A percentile compares a stretch with the other conserved stretches of the same genome.
phyloP scores from a whole-genome alignment of 768 basidiomycete genomes.

The Mycena polygramma region DNA sequence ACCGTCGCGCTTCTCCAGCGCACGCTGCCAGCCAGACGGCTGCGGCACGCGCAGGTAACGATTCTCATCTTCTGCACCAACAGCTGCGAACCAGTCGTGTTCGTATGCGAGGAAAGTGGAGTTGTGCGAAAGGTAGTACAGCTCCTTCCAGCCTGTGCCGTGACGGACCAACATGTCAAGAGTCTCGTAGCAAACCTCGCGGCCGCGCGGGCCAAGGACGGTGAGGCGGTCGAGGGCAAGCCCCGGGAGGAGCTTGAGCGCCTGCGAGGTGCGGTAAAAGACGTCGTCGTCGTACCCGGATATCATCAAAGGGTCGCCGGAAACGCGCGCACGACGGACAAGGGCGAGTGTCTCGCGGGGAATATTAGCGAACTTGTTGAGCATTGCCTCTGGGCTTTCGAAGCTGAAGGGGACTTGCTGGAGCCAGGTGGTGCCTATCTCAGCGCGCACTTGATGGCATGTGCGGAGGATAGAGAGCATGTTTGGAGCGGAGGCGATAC shows the following conservation, averaged over 20 bases:
- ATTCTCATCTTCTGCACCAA: not conserved
- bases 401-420: constrained; percentile 18
- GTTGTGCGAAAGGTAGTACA: constrained; percentile 15
- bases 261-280: constrained; percentile 15
- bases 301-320: constrained; percentile 16
- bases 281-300: not conserved
- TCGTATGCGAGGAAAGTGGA: constrained; percentile 14
- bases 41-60: constrained; percentile 20
- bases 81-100: not conserved
- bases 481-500: constrained; percentile 5
- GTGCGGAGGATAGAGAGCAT: constrained; percentile 16
- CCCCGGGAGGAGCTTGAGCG: constrained; percentile 24
- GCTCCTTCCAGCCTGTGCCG: constrained; percentile 22
- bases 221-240: constrained; percentile 27
- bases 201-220: constrained; percentile 5
- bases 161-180: constrained; percentile 22
- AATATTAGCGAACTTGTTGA: constrained; percentile 19
- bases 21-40: constrained; percentile 19
- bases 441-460: constrained; percentile 7
- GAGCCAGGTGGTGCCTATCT: constrained; percentile 11
- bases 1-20: constrained; percentile 11
- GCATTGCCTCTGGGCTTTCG: constrained; percentile 16
- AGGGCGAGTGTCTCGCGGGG: not conserved
- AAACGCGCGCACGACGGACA: constrained; percentile 16
- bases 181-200: constrained; percentile 11